These are phyloP conservation scores for Alliaria petiolata DNA, from an alignment of 345 rosid genomes.

Conservation along the genomic window DNA sequence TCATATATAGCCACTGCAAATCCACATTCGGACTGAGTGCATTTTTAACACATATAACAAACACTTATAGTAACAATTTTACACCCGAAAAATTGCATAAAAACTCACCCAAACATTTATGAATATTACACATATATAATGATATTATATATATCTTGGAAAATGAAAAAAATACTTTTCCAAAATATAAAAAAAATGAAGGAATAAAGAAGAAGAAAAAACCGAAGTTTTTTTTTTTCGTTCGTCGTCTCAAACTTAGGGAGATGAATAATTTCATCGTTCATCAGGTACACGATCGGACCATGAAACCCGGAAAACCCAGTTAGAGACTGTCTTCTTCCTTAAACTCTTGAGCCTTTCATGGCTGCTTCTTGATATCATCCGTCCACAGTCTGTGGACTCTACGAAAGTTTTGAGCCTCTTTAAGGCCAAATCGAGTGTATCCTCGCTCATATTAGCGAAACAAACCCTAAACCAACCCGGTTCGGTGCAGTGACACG, in stretches of 20 bases:
- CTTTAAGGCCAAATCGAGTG: conserved; percentile 55
- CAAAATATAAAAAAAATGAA: conserved; percentile 35
- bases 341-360: conserved; percentile 47
- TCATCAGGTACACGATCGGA: conserved; percentile 56
- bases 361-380: conserved; percentile 42
- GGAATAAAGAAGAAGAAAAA: conserved; percentile 23
- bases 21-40: conserved; percentile 51
- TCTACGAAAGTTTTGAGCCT: conserved; percentile 55
- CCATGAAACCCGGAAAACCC: conserved; percentile 83
- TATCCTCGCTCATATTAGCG: conserved; percentile 71
- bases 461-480: conserved; percentile 80
- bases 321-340: conserved; percentile 47
- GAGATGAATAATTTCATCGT: conserved; percentile 37
- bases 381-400: conserved; percentile 23
- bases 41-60: conserved; percentile 7
- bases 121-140: conserved; percentile 21
- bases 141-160: conserved; percentile 29
- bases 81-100: conserved; percentile 34
- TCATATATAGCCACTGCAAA: conserved; percentile 47
- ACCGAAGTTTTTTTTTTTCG: background rate
- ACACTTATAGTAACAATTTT: conserved; percentile 10
- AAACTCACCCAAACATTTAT: conserved; percentile 27
- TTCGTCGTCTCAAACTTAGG: conserved; percentile 23
- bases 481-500: conserved; percentile 76
- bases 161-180: conserved; percentile 37